These are phyloP conservation scores for Naumovozyma baii DNA, from an alignment of 805 yeast genomes.

Conservation along the genomic window DNA sequence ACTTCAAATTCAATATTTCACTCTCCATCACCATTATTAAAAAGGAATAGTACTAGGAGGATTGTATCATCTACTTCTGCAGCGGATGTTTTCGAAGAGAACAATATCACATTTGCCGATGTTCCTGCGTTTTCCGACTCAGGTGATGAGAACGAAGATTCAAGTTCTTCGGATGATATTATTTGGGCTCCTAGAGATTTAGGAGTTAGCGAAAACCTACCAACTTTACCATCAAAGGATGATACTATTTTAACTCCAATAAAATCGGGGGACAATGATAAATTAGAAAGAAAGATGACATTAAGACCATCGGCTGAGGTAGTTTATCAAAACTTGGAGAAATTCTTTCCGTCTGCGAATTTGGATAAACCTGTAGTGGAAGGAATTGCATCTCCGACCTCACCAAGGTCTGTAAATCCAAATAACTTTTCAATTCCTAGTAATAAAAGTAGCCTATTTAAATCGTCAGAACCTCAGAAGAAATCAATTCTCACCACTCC, in stretches of 20 bases:
- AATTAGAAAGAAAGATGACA: constrained; percentile 39
- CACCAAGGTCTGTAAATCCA: constrained; percentile 31
- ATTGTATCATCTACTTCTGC: constrained; percentile 30
- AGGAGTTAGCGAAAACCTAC: background rate
- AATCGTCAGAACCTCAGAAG: background rate
- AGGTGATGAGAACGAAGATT: constrained; percentile 32
- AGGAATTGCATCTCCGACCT: constrained; percentile 50
- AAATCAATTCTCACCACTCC: no score
- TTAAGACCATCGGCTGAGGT: constrained; percentile 94
- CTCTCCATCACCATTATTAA: constrained; percentile 21
- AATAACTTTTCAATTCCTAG: background rate
- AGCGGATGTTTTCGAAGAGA: constrained; percentile 57
- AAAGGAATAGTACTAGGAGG: constrained; percentile 26
- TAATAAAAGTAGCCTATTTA: background rate
- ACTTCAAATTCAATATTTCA: constrained; percentile 11
- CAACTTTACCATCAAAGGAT: background rate
- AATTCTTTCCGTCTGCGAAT: constrained; percentile 85
- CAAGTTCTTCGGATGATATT: constrained; percentile 23
- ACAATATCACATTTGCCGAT: constrained; percentile 61
- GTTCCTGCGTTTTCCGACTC: constrained; percentile 52
- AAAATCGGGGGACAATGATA: constrained; percentile 1
- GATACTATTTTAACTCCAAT: background rate
- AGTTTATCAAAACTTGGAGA: constrained; percentile 81
- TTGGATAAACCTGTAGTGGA: constrained; percentile 86
- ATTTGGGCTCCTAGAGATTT: constrained; percentile 15